Evolutionary conservation across 2,329 filamentous ascomycete species (phyloP).

Genomic region (Cordyceps farinosa): DNA sequence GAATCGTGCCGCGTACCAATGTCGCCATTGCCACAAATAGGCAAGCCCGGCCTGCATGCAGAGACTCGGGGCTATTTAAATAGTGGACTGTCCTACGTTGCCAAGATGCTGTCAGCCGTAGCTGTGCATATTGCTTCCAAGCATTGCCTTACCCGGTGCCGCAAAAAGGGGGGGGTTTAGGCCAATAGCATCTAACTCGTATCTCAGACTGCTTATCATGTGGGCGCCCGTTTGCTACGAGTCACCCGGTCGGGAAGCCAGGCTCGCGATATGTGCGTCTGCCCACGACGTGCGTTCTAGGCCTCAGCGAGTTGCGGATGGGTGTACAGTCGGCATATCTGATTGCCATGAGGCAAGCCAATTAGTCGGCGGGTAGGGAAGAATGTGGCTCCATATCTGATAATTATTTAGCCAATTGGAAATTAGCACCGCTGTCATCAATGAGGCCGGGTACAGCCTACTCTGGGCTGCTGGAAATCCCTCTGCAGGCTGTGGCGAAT

Average conservation of each 20-base stretch:
- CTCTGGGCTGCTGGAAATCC: too few species aligned
- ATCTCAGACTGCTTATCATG: not conserved
- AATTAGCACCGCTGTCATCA: too few species aligned
- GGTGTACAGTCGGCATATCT: too few species aligned
- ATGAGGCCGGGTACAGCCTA: not conserved
- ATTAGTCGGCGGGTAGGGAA: too few species aligned
- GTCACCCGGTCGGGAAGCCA: not conserved
- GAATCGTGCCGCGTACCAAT: not conserved
- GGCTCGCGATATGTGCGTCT: not conserved
- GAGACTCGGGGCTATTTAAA: too few species aligned
- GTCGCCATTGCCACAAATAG: not conserved
- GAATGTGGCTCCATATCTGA: not conserved
- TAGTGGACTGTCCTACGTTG: not conserved
- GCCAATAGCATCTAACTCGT: not conserved
- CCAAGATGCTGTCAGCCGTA: not conserved
- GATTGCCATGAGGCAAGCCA: too few species aligned
- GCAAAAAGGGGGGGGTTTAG: too few species aligned
- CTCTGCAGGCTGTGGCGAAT: too few species aligned
- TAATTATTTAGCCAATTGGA: not conserved
- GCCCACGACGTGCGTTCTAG: not conserved
- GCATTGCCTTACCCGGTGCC: too few species aligned
- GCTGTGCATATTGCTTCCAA: not conserved
- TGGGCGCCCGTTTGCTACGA: not conserved
- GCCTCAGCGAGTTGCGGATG: not conserved
- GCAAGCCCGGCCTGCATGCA: too few species aligned